Conservation (phyloP, 768 basidiomycete genomes). For the Mycena venus region DNA sequence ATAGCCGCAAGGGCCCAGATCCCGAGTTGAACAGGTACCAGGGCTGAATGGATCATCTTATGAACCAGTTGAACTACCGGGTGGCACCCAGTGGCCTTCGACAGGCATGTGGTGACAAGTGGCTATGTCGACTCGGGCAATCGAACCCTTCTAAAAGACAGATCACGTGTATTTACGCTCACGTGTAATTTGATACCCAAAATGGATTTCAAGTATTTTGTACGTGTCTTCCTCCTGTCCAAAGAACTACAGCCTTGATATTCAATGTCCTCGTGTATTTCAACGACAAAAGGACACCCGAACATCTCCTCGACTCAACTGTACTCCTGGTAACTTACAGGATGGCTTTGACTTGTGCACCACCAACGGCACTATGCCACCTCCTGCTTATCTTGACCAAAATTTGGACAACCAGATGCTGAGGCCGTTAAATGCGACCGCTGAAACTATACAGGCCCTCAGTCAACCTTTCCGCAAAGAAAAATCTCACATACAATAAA, state of each 20-base stretch:
- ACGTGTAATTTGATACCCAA: too few species aligned
- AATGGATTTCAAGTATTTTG: too few species aligned
- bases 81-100: too few species aligned
- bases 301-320: neutral
- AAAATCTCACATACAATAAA: conserved; percentile 2
- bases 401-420: neutral
- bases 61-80: too few species aligned
- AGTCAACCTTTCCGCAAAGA: neutral
- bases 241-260: neutral
- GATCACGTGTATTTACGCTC: too few species aligned
- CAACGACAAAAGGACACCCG: neutral
- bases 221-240: too few species aligned
- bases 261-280: conserved; percentile 5
- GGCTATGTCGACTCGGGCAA: too few species aligned
- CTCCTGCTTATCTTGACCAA: neutral
- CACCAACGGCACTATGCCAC: neutral
- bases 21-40: too few species aligned
- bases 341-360: neutral
- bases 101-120: too few species aligned
- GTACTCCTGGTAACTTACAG: neutral
- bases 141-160: too few species aligned
- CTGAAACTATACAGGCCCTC: neutral
- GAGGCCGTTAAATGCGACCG: neutral
- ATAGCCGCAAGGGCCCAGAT: too few species aligned
- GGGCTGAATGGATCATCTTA: too few species aligned